Evolutionary conservation across 805 yeast genomes (phyloP), one percentile per base, ranked within the genome.

Genomic region (Candida maesae): DNA sequence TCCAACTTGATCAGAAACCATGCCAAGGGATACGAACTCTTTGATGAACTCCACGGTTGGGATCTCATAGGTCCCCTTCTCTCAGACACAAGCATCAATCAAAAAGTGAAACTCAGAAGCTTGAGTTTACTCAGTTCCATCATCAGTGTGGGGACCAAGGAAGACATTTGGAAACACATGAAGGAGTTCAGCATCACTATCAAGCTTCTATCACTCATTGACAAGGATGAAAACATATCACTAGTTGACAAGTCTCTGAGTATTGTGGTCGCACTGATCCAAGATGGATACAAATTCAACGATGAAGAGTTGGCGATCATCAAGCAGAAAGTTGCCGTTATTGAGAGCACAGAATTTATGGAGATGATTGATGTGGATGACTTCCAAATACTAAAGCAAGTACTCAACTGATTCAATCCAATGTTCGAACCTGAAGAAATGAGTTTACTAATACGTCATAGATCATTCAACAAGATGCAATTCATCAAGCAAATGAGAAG

Each of bases 1-100:
- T 76, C 95, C 1, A 79, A 82, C 29, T 67, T 81, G 12, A 62
- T 88, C 6, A 77, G 95, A 56, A 90, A 91, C 63, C 81, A 78
- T 55, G 62, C 65, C 20, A 64, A 63, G 0, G 82, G 79, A 3
- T 78, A 78, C 43, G 63, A 66, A 5, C 58, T 67, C 45, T 91
- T 93, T 53, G 74, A 67, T 30, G 59, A 66, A 23, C 50, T 60
- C 5, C 59, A 74, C 14, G 97, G 97, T 8, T 83, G 95, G 83
- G 64, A 66, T 5, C 52, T 74, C 13, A 55, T 82, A 14, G 60
- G 70, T 0, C 61, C 61, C 11, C 49, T 59, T 3, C 47, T 61
- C 19, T 33, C 44, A 15, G 50, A 47, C 12, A 32, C 39, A 1
- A 29, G 38, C 5, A 47, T 57, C 28, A 38, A 49, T 8, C 66